Evolutionary conservation across 805 yeast genomes (phyloP).

Genomic region (Myxozyma geophila): DNA sequence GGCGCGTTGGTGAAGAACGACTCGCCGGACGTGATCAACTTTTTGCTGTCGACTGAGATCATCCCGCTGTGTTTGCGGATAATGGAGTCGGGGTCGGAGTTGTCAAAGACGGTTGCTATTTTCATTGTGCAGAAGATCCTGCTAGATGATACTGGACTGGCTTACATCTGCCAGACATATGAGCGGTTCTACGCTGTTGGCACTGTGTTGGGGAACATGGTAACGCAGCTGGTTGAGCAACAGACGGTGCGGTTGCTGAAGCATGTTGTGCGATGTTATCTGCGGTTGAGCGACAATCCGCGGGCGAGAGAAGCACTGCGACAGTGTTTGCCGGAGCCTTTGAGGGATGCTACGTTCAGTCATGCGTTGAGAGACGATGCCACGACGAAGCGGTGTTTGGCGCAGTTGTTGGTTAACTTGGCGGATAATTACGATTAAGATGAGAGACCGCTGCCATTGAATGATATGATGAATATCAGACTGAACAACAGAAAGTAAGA

Average conservation of each 20-base stretch:
- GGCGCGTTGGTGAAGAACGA: conserved; percentile 97
- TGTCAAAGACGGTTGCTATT: conserved; percentile 94
- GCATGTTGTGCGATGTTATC: conserved; percentile 92
- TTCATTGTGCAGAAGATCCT: conserved; percentile 92
- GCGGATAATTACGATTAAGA: conserved; percentile 47
- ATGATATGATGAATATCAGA: no score
- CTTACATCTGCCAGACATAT: conserved; percentile 91
- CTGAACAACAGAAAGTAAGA: no score
- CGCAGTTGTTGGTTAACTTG: conserved; percentile 75
- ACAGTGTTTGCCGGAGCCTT: conserved; percentile 81
- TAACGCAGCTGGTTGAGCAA: conserved; percentile 75
- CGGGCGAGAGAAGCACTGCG: conserved; percentile 89
- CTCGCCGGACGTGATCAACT: conserved; percentile 91
- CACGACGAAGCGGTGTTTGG: conserved; percentile 83
- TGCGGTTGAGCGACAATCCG: conserved; percentile 84
- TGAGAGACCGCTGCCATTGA: background rate
- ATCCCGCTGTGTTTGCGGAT: conserved; percentile 92
- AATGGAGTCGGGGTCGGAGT: conserved; percentile 93
- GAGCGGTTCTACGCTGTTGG: conserved; percentile 95
- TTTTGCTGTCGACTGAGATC: conserved; percentile 91
- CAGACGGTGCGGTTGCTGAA: conserved; percentile 85
- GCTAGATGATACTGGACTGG: conserved; percentile 87
- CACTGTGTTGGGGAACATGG: conserved; percentile 84
- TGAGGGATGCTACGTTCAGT: conserved; percentile 85
- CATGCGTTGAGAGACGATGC: conserved; percentile 80